phyloP scores from a whole-genome alignment of 805 yeast genomes.

The Candida michaelii region DNA sequence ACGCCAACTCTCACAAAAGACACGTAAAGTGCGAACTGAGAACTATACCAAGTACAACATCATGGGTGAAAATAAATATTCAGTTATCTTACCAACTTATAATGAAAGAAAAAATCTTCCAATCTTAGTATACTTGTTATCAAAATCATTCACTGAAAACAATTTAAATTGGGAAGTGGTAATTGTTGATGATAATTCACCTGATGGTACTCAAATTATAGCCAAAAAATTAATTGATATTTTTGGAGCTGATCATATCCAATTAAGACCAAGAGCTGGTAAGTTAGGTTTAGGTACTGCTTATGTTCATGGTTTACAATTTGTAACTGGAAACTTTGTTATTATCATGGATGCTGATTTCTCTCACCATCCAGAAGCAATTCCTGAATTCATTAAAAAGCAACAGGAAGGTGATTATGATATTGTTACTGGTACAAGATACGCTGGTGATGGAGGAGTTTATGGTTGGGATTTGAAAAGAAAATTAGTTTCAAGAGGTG shows the following conservation, averaged over 20 bases:
- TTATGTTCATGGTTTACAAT: slow-evolving; percentile 73
- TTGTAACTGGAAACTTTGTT: slow-evolving; percentile 69
- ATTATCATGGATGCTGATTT: slow-evolving; percentile 85
- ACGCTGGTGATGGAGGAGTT: slow-evolving; percentile 80
- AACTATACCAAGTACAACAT: not conserved
- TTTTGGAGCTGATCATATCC: slow-evolving; percentile 60
- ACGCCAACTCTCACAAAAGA: no score
- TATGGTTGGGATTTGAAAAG: slow-evolving; percentile 84
- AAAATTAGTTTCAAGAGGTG: slow-evolving; percentile 75
- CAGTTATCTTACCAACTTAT: slow-evolving; percentile 75
- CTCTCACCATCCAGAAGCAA: slow-evolving; percentile 79
- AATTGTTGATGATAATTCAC: slow-evolving; percentile 77
- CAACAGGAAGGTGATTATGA: slow-evolving; percentile 54
- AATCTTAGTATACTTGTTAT: slow-evolving; percentile 65
- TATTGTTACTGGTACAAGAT: slow-evolving; percentile 62
- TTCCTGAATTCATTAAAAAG: slow-evolving; percentile 69
- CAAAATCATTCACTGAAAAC: slow-evolving; percentile 60
- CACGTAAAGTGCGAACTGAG: slow-evolving; percentile 2
- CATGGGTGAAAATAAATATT: slow-evolving; percentile 46
- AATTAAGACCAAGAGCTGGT: slow-evolving; percentile 70
- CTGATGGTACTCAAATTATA: slow-evolving; percentile 78
- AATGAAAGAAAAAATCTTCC: slow-evolving; percentile 68
- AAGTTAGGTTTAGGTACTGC: slow-evolving; percentile 81
- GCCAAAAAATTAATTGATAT: slow-evolving; percentile 59
- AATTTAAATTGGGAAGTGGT: slow-evolving; percentile 71